phyloP scores from a whole-genome alignment of 331 rosid species.

The Quercus tomentella region DNA sequence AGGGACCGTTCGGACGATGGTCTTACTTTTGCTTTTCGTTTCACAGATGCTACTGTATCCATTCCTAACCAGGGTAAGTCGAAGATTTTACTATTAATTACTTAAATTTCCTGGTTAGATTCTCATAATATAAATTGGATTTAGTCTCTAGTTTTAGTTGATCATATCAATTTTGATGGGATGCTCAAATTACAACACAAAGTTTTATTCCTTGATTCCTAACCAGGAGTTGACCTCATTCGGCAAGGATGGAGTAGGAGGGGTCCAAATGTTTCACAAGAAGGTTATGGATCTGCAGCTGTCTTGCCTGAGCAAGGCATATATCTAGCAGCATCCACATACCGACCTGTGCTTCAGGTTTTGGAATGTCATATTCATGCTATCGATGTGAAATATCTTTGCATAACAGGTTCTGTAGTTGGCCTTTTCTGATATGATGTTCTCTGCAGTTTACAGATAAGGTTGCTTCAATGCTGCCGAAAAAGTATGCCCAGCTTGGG shows the following conservation, averaged over 20 bases:
- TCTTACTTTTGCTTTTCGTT: conserved; percentile 97
- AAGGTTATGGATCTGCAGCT: conserved; percentile 98
- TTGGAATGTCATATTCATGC: conserved; percentile 19
- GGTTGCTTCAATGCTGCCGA: conserved; percentile 81
- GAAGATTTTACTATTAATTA: conserved; percentile 1
- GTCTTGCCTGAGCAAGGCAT: conserved; percentile 99
- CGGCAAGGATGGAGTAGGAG: conserved; percentile 98
- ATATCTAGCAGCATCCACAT: conserved; percentile 90
- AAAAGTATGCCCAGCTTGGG: conserved; percentile 89
- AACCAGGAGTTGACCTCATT: conserved; percentile 80
- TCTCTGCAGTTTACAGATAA: conserved; percentile 85
- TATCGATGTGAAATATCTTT: neutral
- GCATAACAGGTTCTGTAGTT: conserved; percentile 6
- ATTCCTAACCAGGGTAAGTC: conserved; percentile 83
- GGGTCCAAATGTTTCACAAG: conserved; percentile 79
- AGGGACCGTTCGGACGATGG: conserved; percentile 93
- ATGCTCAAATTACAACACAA: neutral
- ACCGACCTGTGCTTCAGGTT: conserved; percentile 98
- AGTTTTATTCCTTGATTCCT: neutral
- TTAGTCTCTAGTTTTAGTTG: conserved; percentile 9
- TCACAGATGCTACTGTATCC: conserved; percentile 84
- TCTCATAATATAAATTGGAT: neutral
- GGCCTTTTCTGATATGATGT: conserved; percentile 34
- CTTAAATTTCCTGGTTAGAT: neutral
- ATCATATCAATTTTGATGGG: conserved; percentile 19